These are phyloP conservation scores for Pythium biforme DNA, from an alignment of 352 stramenopile genomes.

Conservation along the genomic window DNA sequence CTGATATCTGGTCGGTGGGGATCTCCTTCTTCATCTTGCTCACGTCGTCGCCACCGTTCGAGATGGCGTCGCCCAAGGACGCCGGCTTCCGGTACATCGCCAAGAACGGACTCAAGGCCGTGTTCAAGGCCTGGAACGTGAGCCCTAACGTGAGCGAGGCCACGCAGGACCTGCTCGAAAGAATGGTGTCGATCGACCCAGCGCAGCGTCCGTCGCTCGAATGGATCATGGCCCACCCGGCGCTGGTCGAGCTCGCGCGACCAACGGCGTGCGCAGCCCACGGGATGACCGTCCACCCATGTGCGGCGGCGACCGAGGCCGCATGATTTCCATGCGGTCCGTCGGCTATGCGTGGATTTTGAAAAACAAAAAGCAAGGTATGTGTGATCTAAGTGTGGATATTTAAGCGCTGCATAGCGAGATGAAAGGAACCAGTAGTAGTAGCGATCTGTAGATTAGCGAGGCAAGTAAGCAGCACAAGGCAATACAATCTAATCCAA, in stretches of 20 bases:
- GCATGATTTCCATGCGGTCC: background rate
- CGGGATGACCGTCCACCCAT: constrained; percentile 6
- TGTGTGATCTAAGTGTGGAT: constrained; percentile 3
- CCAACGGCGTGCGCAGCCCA: background rate
- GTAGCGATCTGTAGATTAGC: constrained; percentile 10
- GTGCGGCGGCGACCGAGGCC: constrained; percentile 8
- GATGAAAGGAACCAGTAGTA: background rate
- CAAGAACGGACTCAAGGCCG: constrained; percentile 64
- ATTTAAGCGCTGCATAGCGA: constrained; percentile 4
- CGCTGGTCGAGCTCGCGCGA: constrained; percentile 27
- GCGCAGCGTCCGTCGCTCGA: constrained; percentile 51
- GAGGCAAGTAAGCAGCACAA: background rate
- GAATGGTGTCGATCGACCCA: constrained; percentile 70
- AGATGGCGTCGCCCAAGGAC: constrained; percentile 83
- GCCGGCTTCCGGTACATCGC: constrained; percentile 84
- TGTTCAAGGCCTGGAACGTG: constrained; percentile 73
- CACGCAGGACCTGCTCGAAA: constrained; percentile 71
- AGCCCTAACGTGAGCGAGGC: constrained; percentile 34
- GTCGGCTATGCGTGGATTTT: background rate
- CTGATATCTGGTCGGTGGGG: constrained; percentile 92
- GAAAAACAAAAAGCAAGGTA: background rate
- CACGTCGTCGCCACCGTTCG: constrained; percentile 91
- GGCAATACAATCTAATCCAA: background rate
- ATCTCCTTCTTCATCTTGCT: constrained; percentile 95
- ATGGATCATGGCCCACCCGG: constrained; percentile 67